Conservation (phyloP, 2,329 filamentous ascomycete genomes). For the Elsinoe necatrix region DNA sequence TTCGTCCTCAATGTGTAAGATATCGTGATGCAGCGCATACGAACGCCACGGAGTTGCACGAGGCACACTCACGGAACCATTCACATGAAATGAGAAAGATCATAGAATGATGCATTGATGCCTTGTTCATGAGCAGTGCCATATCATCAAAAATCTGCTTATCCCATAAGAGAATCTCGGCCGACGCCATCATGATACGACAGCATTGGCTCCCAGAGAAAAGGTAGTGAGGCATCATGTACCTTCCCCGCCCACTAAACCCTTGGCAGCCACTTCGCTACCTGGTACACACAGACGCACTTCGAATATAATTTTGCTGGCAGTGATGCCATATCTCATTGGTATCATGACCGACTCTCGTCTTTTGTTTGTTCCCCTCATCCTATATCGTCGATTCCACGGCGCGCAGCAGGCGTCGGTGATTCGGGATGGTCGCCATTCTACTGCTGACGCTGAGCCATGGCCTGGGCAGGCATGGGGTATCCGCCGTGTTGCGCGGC, state of each 20-base stretch:
- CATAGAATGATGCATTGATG: background rate
- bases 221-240: background rate
- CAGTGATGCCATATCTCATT: conserved; percentile 14
- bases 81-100: background rate
- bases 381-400: background rate
- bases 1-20: no score
- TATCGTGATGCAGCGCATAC: no score
- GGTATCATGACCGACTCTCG: conserved; percentile 10
- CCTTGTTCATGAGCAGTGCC: background rate
- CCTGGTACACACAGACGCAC: background rate
- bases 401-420: background rate
- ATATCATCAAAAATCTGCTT: conserved; percentile 1
- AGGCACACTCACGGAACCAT: no score
- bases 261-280: background rate
- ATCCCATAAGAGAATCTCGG: background rate
- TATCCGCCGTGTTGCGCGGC: conserved; percentile 29
- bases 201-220: background rate
- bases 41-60: no score
- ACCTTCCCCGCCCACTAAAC: background rate
- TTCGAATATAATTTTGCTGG: conserved; percentile 10
- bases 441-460: conserved; percentile 16
- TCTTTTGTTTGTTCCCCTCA: conserved; percentile 6
- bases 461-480: conserved; percentile 29
- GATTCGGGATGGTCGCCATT: background rate
- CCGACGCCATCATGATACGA: background rate